These are phyloP conservation scores for Ceratobasidium sp. DNA, from an alignment of 1,284 basidiomycete species.

Conservation along the genomic window DNA sequence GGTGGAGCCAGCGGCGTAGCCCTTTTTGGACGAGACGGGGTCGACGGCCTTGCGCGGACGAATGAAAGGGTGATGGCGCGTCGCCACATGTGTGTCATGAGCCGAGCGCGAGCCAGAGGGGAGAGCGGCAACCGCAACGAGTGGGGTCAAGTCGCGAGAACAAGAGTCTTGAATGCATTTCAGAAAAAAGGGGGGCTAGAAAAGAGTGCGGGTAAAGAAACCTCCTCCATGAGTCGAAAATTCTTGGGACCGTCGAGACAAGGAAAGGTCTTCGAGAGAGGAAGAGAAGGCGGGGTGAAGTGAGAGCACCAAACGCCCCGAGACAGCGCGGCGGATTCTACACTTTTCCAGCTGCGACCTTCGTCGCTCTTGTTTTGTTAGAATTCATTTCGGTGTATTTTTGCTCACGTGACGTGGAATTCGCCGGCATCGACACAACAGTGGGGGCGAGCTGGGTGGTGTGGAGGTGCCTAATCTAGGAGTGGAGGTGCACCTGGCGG, in stretches of 20 bases:
- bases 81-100: conserved; percentile 9
- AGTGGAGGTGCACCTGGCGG: not conserved
- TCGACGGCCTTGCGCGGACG: conserved; percentile 25
- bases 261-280: not conserved
- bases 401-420: not conserved
- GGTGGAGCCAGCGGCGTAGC: conserved; percentile 10
- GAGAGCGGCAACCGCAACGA: conserved; percentile 34
- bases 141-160: conserved; percentile 35
- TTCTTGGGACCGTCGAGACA: conserved; percentile 31
- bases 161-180: conserved; percentile 43
- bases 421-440: not conserved
- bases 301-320: too few species aligned
- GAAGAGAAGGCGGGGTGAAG: conserved; percentile 1
- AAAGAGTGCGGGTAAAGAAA: not conserved
- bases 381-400: not conserved
- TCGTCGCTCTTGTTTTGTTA: too few species aligned
- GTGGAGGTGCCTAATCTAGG: not conserved
- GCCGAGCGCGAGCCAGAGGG: conserved; percentile 9
- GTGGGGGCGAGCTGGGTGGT: not conserved
- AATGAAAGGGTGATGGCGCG: conserved; percentile 28
- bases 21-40: conserved; percentile 11
- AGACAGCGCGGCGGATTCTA: too few species aligned
- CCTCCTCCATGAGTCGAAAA: not conserved
- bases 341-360: too few species aligned
- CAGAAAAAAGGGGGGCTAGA: conserved; percentile 6